These are phyloP conservation scores for Ganoderma leucocontextum DNA, from an alignment of 1,284 basidiomycete species.

Conservation along the genomic window DNA sequence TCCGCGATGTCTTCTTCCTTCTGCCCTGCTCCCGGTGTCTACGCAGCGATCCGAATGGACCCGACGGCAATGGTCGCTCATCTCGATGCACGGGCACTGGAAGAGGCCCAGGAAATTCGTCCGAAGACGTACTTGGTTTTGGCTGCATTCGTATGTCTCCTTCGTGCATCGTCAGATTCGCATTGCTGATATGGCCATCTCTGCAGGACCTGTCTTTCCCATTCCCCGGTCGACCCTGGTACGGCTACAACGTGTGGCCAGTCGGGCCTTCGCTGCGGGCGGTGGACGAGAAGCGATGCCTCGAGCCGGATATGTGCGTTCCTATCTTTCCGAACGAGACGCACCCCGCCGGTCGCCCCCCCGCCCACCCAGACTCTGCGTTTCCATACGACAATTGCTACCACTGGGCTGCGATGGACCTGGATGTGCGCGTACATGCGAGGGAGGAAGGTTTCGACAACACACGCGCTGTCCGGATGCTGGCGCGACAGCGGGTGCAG, in stretches of 20 bases:
- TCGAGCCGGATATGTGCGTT: constrained; percentile 13
- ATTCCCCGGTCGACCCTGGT: constrained; percentile 1
- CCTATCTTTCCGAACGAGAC: constrained; percentile 16
- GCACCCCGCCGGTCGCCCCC: constrained; percentile 9
- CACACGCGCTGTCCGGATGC: no score
- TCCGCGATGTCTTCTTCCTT: background rate
- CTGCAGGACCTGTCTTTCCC: background rate
- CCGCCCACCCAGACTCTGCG: no score
- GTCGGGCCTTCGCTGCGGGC: constrained; percentile 5
- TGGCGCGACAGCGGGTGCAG: no score
- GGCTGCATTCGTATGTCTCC: background rate
- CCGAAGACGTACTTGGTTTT: background rate
- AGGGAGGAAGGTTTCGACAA: constrained; percentile 1
- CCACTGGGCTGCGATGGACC: constrained; percentile 9
- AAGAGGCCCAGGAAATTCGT: background rate
- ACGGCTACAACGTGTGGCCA: background rate
- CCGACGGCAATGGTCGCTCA: background rate
- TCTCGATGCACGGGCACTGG: background rate
- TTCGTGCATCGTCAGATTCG: background rate
- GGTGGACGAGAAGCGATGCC: background rate
- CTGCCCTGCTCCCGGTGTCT: background rate
- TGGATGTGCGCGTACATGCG: constrained; percentile 1
- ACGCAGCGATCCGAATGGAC: background rate
- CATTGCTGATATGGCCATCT: background rate
- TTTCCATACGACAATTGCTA: constrained; percentile 24